Percentiles rank a stretch among this genome's conserved stretches.
Conservation (phyloP, 805 yeast species). For the Aciculoconidium aculeatum region DNA sequence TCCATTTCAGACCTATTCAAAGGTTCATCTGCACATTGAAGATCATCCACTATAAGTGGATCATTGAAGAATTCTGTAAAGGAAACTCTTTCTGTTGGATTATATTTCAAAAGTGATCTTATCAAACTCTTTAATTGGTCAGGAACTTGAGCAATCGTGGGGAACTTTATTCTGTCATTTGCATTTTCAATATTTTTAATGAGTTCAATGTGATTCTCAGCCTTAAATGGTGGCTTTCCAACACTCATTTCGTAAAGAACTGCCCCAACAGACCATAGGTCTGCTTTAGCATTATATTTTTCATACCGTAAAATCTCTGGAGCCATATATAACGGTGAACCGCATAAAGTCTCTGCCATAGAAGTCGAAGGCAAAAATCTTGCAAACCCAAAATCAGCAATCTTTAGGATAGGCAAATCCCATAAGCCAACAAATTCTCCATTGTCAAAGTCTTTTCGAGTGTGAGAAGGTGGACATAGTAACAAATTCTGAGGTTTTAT, state of each 20-base stretch:
- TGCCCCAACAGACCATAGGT: slow-evolving; percentile 97
- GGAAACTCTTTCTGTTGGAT: slow-evolving; percentile 83
- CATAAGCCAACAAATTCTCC: slow-evolving; percentile 68
- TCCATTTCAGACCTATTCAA: slow-evolving; percentile 64
- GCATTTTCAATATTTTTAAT: slow-evolving; percentile 79
- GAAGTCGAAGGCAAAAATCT: slow-evolving; percentile 88
- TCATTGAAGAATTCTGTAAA: slow-evolving; percentile 83
- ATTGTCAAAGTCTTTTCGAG: slow-evolving; percentile 52
- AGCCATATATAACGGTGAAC: slow-evolving; percentile 97
- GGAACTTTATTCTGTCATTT: slow-evolving; percentile 74
- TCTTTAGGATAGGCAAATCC: slow-evolving; percentile 84
- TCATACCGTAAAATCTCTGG: slow-evolving; percentile 94
- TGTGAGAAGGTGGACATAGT: slow-evolving; percentile 74
- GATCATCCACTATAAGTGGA: slow-evolving; percentile 54
- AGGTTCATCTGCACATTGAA: slow-evolving; percentile 49
- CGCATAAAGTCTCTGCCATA: slow-evolving; percentile 95
- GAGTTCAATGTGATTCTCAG: slow-evolving; percentile 87
- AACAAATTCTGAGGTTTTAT: slow-evolving; percentile 89
- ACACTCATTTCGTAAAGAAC: slow-evolving; percentile 92
- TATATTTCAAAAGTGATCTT: slow-evolving; percentile 68
- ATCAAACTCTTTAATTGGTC: slow-evolving; percentile 65
- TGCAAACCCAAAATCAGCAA: slow-evolving; percentile 98
- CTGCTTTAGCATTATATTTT: slow-evolving; percentile 95
- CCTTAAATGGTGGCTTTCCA: slow-evolving; percentile 95
- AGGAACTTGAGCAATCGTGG: slow-evolving; percentile 59